Evolutionary conservation across 2,329 filamentous ascomycete genomes (phyloP).

Genomic region (Beauveria pseudobassiana): DNA sequence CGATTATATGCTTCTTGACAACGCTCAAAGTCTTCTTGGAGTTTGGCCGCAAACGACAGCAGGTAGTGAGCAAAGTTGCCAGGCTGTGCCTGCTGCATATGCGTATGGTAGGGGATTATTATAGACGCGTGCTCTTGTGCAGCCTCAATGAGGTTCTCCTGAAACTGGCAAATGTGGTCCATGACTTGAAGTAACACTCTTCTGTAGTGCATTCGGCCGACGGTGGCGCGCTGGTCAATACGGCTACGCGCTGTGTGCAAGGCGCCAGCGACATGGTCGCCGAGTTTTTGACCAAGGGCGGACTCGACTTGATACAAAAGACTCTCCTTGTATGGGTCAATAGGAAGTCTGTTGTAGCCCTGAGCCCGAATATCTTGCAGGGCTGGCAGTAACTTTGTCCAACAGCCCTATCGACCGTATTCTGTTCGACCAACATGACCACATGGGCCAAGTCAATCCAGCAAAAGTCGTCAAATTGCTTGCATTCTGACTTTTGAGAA

Average conservation of each 20-base stretch:
- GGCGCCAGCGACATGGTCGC: slow-evolving; percentile 13
- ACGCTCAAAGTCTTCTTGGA: slow-evolving; percentile 12
- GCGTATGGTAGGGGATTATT: slow-evolving; percentile 12
- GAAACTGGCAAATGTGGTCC: slow-evolving; percentile 6
- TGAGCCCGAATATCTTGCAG: slow-evolving; percentile 8
- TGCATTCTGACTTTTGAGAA: slow-evolving; percentile 12
- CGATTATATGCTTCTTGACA: slow-evolving; percentile 10
- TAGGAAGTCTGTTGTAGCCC: slow-evolving; percentile 6
- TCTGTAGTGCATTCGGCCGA: slow-evolving; percentile 11
- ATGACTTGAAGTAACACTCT: slow-evolving; percentile 8
- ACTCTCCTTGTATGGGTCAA: slow-evolving; percentile 12
- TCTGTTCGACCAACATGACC: slow-evolving; percentile 14
- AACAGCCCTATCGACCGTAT: neutral
- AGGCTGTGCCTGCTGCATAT: slow-evolving; percentile 15
- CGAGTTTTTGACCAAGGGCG: slow-evolving; percentile 4
- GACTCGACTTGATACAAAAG: slow-evolving; percentile 10
- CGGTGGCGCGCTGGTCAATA: slow-evolving; percentile 14
- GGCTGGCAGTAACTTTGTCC: slow-evolving; percentile 7
- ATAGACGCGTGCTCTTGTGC: neutral
- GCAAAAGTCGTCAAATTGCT: slow-evolving; percentile 13
- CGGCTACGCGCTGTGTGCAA: slow-evolving; percentile 14
- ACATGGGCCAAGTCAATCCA: slow-evolving; percentile 15
- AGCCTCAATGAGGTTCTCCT: slow-evolving; percentile 5
- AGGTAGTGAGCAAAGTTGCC: slow-evolving; percentile 20
- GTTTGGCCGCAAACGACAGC: slow-evolving; percentile 8